Evolutionary conservation across 805 yeast species (phyloP), one percentile per base, ranked within the genome.

Genomic region (Tetrapisispora taiwanensis): DNA sequence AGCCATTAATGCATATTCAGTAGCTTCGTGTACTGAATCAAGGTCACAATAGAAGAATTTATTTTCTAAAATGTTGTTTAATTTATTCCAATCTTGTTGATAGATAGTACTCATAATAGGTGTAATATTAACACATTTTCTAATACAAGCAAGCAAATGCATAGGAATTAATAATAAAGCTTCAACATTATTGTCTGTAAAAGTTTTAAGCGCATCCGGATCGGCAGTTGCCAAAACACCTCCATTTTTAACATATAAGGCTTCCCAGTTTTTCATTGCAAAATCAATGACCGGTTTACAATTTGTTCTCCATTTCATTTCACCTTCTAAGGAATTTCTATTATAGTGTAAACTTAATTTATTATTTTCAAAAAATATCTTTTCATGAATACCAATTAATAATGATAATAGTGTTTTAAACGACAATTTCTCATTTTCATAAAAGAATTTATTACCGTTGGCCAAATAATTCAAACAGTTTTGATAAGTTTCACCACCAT

Each of bases 261-360:
- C 67, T 60, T 84, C 92, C 90, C 90, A 84, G 24, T 78, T 67
- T 50, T 75, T 76, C 19, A 84, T 57, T 52, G 82, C 59, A 12
- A 73, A 62, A 49, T 76, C 79, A 43, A 84, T 70, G 7, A 68
- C 63, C 1, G 85, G 85, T 48, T 81, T 69, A 8, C 74, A 70
- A 45, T 74, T 73, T 65, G 79, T 66, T 58, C 84, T 71, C 90
- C 90, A 84, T 45, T 71, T 71, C 3, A 80, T 70, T 28, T 76
- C 75, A 46, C 73, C 72, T 41, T 70, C 66, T 10, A 70, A 68
- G 14, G 69, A 70, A 42, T 65, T 62, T 15, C 33, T 32, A 2
- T 22, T 30, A 7, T 19, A 14, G 10, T 62, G 49, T 44, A 65
- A 68, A 41, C 52, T 70, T 44, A 68, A 46, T 26, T 62, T 60